A percentile compares a stretch with the other conserved stretches of the same genome.
Conservation (phyloP, 2,329 filamentous ascomycete genomes). For the Tolypocladium amazonense region DNA sequence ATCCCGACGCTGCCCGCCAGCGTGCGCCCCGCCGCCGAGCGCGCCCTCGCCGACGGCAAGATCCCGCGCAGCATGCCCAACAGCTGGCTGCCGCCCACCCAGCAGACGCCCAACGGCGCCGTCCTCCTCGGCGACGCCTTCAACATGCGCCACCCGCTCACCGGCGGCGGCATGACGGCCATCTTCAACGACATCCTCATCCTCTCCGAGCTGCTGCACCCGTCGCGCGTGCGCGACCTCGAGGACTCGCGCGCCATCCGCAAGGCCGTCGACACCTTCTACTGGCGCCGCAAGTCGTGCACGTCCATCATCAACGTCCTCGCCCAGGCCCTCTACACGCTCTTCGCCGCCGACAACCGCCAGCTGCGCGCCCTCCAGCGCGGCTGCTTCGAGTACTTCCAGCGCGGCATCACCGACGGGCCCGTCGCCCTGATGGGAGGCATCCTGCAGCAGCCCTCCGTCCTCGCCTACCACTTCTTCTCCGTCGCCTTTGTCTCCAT, state of each 20-base stretch:
- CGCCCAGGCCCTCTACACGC: conserved; percentile 82
- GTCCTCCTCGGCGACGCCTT: conserved; percentile 86
- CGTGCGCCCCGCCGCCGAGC: conserved; percentile 63
- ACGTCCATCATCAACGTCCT: conserved; percentile 93
- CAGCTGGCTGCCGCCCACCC: conserved; percentile 73
- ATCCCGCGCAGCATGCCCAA: conserved; percentile 87
- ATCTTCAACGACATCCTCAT: conserved; percentile 86
- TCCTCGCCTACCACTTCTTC: conserved; percentile 91
- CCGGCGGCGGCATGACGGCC: conserved; percentile 96
- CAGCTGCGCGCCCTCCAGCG: conserved; percentile 71
- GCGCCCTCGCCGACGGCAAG: conserved; percentile 66
- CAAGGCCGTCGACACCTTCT: conserved; percentile 61
- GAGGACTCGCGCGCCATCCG: conserved; percentile 56
- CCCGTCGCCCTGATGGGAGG: conserved; percentile 76
- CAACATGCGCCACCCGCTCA: conserved; percentile 99
- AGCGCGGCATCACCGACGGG: conserved; percentile 62
- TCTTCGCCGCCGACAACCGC: conserved; percentile 77
- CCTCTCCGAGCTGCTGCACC: conserved; percentile 63
- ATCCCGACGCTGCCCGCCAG: conserved; percentile 64
- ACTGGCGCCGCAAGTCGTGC: conserved; percentile 76
- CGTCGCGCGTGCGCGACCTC: conserved; percentile 56
- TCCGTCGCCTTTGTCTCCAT: conserved; percentile 81
- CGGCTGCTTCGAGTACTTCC: conserved; percentile 91
- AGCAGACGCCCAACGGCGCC: conserved; percentile 49
- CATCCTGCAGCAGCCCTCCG: conserved; percentile 63